Conservation (phyloP, 23 red algal genomes). For the Agarophyton chilense region DNA sequence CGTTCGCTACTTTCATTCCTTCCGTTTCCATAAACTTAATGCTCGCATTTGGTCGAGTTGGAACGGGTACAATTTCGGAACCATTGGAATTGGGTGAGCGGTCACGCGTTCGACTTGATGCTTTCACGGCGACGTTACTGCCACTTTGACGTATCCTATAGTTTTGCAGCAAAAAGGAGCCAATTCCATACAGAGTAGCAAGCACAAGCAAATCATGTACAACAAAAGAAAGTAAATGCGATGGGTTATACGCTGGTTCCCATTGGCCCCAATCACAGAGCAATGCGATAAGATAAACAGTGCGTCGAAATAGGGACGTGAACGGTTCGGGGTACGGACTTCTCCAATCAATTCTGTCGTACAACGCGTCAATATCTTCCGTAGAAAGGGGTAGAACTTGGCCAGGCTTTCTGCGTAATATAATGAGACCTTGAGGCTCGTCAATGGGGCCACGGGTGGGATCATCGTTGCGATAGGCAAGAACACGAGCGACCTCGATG, state of each 20-base stretch:
- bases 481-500: constrained; percentile 56
- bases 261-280: constrained; percentile 21
- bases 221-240: constrained; percentile 2
- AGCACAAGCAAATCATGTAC: constrained; percentile 25
- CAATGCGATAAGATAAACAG: neutral
- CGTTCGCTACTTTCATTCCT: constrained; percentile 38
- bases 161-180: neutral
- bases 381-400: neutral
- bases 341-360: constrained; percentile 18
- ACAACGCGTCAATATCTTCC: neutral
- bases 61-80: neutral
- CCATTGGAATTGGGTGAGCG: neutral
- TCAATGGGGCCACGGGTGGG: constrained; percentile 47
- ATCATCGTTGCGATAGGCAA: constrained; percentile 36
- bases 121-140: neutral
- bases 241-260: constrained; percentile 19
- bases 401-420: constrained; percentile 31
- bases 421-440: constrained; percentile 77
- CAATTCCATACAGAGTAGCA: constrained; percentile 23
- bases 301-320: neutral
- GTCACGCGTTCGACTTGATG: neutral
- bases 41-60: neutral
- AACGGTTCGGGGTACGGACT: neutral
- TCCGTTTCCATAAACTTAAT: constrained; percentile 37
- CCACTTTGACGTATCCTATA: neutral